phyloP scores from a whole-genome alignment of 495 filamentous ascomycete species.

The Thermochaetoides thermophila region DNA sequence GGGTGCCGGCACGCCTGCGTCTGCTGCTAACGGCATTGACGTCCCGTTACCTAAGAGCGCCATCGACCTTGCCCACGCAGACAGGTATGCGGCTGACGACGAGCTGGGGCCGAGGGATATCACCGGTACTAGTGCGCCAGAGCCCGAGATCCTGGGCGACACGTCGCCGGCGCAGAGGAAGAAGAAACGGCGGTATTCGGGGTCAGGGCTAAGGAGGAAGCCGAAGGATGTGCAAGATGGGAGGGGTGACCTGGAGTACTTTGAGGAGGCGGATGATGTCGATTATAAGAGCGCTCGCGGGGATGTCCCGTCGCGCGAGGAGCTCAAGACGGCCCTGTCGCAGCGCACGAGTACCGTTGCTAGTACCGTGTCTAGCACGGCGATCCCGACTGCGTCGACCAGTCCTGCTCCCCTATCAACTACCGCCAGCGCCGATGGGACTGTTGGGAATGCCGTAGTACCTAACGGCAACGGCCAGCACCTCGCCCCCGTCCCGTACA shows the following conservation, averaged over 20 bases:
- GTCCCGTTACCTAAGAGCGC: too few relatives aligned
- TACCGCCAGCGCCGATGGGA: too few relatives aligned
- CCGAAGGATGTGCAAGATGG: constrained; percentile 47
- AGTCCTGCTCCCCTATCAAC: constrained; percentile 18
- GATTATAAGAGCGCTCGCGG: constrained; percentile 51
- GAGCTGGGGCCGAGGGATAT: constrained; percentile 26
- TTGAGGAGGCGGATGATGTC: constrained; percentile 59
- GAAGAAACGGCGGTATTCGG: constrained; percentile 58
- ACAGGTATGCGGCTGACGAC: constrained; percentile 9
- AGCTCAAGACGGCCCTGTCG: background rate
- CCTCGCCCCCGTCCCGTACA: too few relatives aligned
- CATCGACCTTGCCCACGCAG: constrained; percentile 4
- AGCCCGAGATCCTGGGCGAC: constrained; percentile 31
- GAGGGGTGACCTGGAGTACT: constrained; percentile 62
- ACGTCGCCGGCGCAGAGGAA: constrained; percentile 19
- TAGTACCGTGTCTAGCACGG: too few relatives aligned
- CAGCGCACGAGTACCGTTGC: constrained; percentile 8
- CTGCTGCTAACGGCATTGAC: constrained; percentile 2
- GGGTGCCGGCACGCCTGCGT: constrained; percentile 5
- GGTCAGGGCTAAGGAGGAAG: constrained; percentile 57
- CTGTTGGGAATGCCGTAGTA: too few relatives aligned
- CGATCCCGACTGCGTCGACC: constrained; percentile 10
- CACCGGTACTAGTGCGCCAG: constrained; percentile 40
- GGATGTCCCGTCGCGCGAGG: background rate
- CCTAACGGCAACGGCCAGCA: too few relatives aligned